Percentiles rank a stretch among this genome's conserved stretches.
Conservation (phyloP, 2,329 filamentous ascomycete species). For the Ceratocystis albifundus region DNA sequence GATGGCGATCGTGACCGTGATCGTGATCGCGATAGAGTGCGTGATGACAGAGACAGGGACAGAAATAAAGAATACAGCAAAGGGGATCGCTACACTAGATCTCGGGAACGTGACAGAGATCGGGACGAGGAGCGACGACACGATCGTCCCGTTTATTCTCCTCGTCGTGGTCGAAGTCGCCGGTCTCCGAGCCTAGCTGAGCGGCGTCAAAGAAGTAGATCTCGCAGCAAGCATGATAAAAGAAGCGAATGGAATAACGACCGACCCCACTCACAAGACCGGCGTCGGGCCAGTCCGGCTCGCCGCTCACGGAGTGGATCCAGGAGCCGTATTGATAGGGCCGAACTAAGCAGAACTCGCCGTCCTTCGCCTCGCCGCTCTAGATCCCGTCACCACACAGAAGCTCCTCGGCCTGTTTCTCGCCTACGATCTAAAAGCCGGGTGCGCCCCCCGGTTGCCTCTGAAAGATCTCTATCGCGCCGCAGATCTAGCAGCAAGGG, state of each 20-base stretch:
- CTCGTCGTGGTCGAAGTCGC: conserved; percentile 31
- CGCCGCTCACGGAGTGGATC: conserved; percentile 30
- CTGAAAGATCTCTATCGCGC: conserved; percentile 18
- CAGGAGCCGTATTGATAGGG: conserved; percentile 22
- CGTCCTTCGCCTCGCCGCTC: conserved; percentile 20
- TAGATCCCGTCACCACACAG: conserved; percentile 26
- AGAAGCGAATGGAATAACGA: conserved; percentile 29
- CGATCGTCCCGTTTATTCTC: conserved; percentile 34
- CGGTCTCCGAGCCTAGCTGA: conserved; percentile 25
- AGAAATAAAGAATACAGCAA: background rate
- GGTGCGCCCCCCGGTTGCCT: conserved; percentile 23
- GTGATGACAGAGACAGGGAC: background rate
- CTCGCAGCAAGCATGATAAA: conserved; percentile 25
- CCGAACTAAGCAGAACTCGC: conserved; percentile 31
- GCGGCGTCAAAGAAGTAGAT: conserved; percentile 27
- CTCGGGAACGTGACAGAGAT: conserved; percentile 2
- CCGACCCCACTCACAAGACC: conserved; percentile 27
- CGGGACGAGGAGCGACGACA: conserved; percentile 24
- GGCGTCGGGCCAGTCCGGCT: conserved; percentile 27
- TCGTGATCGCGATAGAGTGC: background rate
- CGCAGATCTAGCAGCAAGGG: conserved; percentile 10
- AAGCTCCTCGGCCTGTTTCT: conserved; percentile 1
- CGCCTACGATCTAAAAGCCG: conserved; percentile 20
- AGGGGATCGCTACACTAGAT: conserved; percentile 7
- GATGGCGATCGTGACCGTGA: background rate